Conservation (phyloP, 2,329 filamentous ascomycete genomes). For the Chaetomium olivaceum region DNA sequence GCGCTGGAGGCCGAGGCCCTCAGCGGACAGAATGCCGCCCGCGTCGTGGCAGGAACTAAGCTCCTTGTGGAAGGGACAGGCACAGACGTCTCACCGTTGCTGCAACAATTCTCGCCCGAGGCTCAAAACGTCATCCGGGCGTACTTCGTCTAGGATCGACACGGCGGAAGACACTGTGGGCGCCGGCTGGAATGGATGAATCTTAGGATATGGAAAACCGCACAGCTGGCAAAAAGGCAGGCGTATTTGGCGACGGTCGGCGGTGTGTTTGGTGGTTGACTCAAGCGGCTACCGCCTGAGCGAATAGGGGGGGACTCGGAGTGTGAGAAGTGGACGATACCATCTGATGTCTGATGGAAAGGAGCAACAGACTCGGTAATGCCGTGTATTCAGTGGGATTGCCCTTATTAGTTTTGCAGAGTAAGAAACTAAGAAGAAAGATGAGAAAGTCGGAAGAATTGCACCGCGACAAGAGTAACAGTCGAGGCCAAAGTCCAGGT, state of each 20-base stretch:
- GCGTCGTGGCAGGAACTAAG: constrained; percentile 77
- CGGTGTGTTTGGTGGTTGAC: background rate
- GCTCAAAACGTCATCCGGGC: constrained; percentile 77
- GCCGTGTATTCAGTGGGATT: background rate
- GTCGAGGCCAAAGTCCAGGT: background rate
- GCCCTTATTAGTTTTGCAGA: background rate
- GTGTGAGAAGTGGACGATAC: background rate
- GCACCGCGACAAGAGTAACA: background rate
- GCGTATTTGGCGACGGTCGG: constrained; percentile 15
- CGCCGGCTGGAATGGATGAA: background rate
- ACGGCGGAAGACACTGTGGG: background rate
- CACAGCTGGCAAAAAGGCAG: constrained; percentile 1
- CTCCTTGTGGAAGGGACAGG: constrained; percentile 71
- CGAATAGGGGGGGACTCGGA: too few relatives aligned
- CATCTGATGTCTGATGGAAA: background rate
- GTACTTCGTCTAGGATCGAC: constrained; percentile 65
- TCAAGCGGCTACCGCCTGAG: background rate
- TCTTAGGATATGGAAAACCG: constrained; percentile 11
- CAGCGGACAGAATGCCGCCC: constrained; percentile 76
- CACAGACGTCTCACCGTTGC: constrained; percentile 72
- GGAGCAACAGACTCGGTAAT: background rate
- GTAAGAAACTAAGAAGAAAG: background rate
- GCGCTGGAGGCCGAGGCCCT: constrained; percentile 89
- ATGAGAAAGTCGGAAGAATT: background rate
- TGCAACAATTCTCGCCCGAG: constrained; percentile 71